Base-by-base conservation (phyloP, 2,329 filamentous ascomycete genomes). In the Alternaria tenuissima region DNA sequence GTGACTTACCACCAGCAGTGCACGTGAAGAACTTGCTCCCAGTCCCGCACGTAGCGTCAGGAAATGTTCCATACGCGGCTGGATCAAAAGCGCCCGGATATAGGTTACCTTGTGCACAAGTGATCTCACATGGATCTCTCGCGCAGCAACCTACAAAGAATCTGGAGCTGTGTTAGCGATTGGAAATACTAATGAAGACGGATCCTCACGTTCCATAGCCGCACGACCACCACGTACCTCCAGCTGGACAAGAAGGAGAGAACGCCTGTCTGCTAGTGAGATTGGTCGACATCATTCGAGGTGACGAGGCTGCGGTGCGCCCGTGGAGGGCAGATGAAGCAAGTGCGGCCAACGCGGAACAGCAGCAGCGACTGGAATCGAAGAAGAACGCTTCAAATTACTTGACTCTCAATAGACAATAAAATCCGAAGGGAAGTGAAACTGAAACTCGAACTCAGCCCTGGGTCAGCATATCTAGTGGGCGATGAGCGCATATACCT, bases 61-160 rank as follows among this genome's bases (percentile, higher is more conserved):
- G 66, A 34, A 79, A 76, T 4, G 60, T 64, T 11, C 68, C 66
- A 57, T 78, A 77, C n/a, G 66, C 49, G 4, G 62, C 59, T 11
- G 68, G 61, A 18, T 78, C 69, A 58, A 79, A 80, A 51, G 69
- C 75, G 3, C 73, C 72, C n/a, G 71, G 38, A 18, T 71, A 66
- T 8, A 80, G 52, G 52, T 72, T 67, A 5, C 67, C 70, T 44
- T 69, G 57, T 6, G 76, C 70, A 46, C 79, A 80, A 11, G 73
- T 75, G 9, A 73, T 70, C 1, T 62, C 54, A 56, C 78, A 81
- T n/a, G 77, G 73, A 41, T 79, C 67, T 20, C 61, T 57, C 14
- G 60, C 67, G 58, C 79, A 81, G 63, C 79, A 80, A 4, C 78
- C 78, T 7, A 79, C 67, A 56, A 80, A 81, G 30, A 62, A 66